Evolutionary conservation across 768 basidiomycete genomes (phyloP).

Genomic region (Cystoderma amianthinum): DNA sequence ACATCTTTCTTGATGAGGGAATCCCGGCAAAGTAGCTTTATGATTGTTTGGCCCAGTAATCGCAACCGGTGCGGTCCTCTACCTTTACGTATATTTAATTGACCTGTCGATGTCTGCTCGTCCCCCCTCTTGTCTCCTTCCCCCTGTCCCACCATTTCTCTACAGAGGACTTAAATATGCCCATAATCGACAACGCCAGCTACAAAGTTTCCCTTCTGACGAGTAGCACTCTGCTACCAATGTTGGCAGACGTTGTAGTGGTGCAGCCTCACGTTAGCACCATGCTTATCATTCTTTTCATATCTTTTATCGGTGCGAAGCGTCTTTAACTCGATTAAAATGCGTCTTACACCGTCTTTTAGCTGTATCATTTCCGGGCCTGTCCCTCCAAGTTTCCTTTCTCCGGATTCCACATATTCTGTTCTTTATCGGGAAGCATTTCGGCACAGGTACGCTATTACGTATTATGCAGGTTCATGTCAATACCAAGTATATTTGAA

Average conservation of each 20-base stretch:
- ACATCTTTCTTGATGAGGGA: no score
- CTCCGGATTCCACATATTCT: conserved; percentile 58
- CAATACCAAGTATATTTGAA: no score
- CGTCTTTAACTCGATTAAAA: neutral
- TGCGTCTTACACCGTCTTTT: neutral
- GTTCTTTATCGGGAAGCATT: conserved; percentile 86
- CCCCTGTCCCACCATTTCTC: neutral
- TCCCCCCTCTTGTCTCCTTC: neutral
- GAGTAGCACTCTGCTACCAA: neutral
- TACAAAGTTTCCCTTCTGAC: neutral
- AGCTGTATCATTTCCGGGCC: conserved; percentile 68
- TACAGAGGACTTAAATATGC: neutral
- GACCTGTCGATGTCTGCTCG: no score
- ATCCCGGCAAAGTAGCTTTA: no score
- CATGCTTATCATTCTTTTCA: neutral
- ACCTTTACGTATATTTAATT: no score
- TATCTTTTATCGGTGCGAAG: neutral
- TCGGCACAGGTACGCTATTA: conserved; percentile 59
- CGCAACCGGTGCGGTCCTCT: neutral
- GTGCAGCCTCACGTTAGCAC: neutral
- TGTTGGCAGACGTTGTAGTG: neutral
- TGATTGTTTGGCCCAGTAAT: no score
- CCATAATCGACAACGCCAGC: neutral
- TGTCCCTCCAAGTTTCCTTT: conserved; percentile 47
- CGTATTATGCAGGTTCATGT: no score